Percentiles rank a stretch among this genome's conserved stretches.
These are phyloP conservation scores for Tylopilus plumbeoviolaceoides DNA, from an alignment of 768 basidiomycete genomes.

Conservation along the genomic window DNA sequence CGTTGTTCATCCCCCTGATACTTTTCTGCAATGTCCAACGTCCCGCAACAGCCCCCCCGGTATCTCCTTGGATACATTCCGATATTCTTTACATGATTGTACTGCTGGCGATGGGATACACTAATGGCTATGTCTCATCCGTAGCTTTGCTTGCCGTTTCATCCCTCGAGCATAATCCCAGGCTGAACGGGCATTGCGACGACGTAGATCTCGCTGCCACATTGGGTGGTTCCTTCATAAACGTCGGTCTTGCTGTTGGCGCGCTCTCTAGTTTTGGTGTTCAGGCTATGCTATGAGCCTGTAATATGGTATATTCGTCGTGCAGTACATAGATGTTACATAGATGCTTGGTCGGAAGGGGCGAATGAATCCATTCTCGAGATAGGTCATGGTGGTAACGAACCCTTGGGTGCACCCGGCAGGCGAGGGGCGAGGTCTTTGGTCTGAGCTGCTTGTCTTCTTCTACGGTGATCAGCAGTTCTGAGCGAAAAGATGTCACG, in stretches of 20 bases:
- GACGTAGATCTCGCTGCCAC: conserved; percentile 87
- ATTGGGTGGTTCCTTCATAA: conserved; percentile 71
- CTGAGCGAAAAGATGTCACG: conserved; percentile 81
- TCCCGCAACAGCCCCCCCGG: conserved; percentile 26
- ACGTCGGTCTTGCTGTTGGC: conserved; percentile 71
- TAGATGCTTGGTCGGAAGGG: not conserved
- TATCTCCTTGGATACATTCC: conserved; percentile 56
- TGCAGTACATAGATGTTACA: not conserved
- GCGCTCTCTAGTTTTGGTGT: conserved; percentile 82
- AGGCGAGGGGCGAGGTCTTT: conserved; percentile 69
- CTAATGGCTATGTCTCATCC: conserved; percentile 79
- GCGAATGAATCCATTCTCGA: not conserved
- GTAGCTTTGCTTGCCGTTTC: conserved; percentile 80
- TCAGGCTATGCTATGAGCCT: conserved; percentile 54
- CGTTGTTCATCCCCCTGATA: conserved; percentile 81
- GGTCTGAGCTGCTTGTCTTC: conserved; percentile 59
- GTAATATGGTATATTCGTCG: not conserved
- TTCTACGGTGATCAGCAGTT: conserved; percentile 66
- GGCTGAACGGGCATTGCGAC: conserved; percentile 60
- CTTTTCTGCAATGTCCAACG: conserved; percentile 83
- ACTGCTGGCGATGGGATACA: conserved; percentile 66
- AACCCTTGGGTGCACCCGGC: conserved; percentile 53
- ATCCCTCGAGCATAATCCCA: conserved; percentile 75
- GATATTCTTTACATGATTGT: conserved; percentile 74
- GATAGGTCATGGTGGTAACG: conserved; percentile 9